phyloP scores from a whole-genome alignment of 768 basidiomycete species.

The Cystobasidium ongulense region DNA sequence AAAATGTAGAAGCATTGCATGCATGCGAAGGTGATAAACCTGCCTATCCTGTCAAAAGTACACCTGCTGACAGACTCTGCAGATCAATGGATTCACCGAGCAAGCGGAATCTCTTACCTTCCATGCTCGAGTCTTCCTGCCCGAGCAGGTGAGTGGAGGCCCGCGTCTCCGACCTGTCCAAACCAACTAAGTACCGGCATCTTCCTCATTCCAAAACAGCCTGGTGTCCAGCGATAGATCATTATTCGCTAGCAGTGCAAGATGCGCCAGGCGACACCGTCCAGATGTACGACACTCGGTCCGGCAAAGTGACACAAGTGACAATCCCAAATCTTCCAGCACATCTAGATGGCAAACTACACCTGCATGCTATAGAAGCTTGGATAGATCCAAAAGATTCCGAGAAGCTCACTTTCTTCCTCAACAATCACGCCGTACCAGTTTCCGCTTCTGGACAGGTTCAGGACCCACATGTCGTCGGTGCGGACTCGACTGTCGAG shows the following conservation, averaged over 20 bases:
- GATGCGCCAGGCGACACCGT: not conserved
- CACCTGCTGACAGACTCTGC: not conserved
- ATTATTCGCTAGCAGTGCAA: not conserved
- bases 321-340: slow-evolving; percentile 29
- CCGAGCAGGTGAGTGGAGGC: not conserved
- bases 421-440: slow-evolving; percentile 64
- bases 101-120: slow-evolving; percentile 6
- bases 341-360: slow-evolving; percentile 43
- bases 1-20: not conserved
- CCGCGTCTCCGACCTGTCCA: not conserved
- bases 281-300: slow-evolving; percentile 20
- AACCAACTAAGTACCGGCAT: not conserved
- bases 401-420: slow-evolving; percentile 56
- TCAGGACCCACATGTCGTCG: slow-evolving; percentile 48
- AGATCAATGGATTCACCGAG: slow-evolving; percentile 28
- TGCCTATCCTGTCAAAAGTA: not conserved
- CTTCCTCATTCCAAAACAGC: not conserved
- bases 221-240: slow-evolving; percentile 22
- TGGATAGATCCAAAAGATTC: slow-evolving; percentile 52
- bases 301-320: slow-evolving; percentile 9
- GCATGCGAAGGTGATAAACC: slow-evolving; percentile 24
- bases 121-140: slow-evolving; percentile 19
- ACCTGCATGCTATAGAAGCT: slow-evolving; percentile 63
- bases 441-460: slow-evolving; percentile 35
- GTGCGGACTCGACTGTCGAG: slow-evolving; percentile 66